Evolutionary conservation across 2,329 filamentous ascomycete species (phyloP), one percentile per base, ranked within the genome.

Genomic region (Fusarium pininemorale): DNA sequence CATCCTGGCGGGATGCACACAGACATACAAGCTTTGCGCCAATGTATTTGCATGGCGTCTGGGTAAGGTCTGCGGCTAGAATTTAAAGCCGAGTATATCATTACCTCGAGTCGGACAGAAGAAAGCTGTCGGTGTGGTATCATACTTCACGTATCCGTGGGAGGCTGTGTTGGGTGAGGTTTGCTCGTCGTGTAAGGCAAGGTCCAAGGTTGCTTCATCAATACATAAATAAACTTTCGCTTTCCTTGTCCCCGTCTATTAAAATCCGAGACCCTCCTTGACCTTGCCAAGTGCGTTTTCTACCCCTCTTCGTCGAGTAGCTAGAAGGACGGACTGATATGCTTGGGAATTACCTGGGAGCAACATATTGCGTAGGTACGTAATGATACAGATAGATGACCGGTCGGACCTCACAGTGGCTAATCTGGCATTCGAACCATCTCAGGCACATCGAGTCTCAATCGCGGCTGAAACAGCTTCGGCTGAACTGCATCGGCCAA

Each of bases 401-500:
- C 57, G 30, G 55, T 47, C 45, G 32, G 56, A 41, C 50, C 50
- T 39, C n/a, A n/a, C 20, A 48, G 47, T 65, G 41, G 66, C 66
- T 59, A 54, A 65, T 51, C 39, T 48, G 35, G 35, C 57, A 47
- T 39, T 54, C 8, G 20, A 54, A 38, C 20, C 35, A 54, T 63
- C 35, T 58, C 51, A 72, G 63, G 58, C 63, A 72, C 63, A 32
- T 42, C 42, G n/a, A 70, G 38, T 55, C 55, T 58, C 45, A 63
- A 71, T 56, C 61, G 55, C 59, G 55, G 68, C 51, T 55, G 69
- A 72, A 72, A 72, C 68, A 72, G 32, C 30, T 51, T n/a, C 15
- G 58, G 53, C 53, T 37, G 53, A 42, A 51, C 47, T 30, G 53
- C 57, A 51, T 51, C 55, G 38, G 47, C 48, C 62, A 56, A 67